phyloP scores from a whole-genome alignment of 2,329 filamentous ascomycete genomes.

The Exophiala viscosa region DNA sequence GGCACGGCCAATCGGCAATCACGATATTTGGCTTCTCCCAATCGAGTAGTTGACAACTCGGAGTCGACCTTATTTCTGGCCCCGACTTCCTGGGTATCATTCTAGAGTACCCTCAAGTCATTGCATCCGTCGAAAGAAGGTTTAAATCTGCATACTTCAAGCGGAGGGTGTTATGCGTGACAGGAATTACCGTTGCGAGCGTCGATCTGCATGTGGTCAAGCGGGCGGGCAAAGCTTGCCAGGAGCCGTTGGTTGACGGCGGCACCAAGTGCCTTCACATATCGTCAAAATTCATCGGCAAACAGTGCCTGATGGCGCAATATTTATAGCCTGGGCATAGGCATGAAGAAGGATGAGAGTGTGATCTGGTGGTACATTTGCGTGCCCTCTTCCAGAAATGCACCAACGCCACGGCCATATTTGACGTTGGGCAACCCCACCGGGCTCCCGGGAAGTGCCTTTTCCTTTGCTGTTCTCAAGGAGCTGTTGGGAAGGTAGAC shows the following conservation, averaged over 20 bases:
- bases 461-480: constrained; percentile 13
- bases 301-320: background rate
- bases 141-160: no score
- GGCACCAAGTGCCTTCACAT: background rate
- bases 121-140: no score
- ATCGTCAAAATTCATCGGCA: background rate
- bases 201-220: no score
- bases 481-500: constrained; percentile 17
- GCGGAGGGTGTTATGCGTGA: no score
- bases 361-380: constrained; percentile 25
- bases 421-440: constrained; percentile 22
- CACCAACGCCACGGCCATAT: constrained; percentile 22
- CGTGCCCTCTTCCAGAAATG: constrained; percentile 24
- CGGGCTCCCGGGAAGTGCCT: constrained; percentile 11
- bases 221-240: background rate
- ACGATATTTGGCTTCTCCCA: background rate
- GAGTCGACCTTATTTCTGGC: background rate
- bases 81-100: background rate
- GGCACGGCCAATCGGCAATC: background rate
- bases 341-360: constrained; percentile 27
- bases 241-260: background rate
- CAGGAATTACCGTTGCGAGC: no score
- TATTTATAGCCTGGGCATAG: constrained; percentile 24
- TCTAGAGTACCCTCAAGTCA: no score
- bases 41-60: background rate